phyloP scores from a whole-genome alignment of 441 rosid genomes.

The Capsella rubella region DNA sequence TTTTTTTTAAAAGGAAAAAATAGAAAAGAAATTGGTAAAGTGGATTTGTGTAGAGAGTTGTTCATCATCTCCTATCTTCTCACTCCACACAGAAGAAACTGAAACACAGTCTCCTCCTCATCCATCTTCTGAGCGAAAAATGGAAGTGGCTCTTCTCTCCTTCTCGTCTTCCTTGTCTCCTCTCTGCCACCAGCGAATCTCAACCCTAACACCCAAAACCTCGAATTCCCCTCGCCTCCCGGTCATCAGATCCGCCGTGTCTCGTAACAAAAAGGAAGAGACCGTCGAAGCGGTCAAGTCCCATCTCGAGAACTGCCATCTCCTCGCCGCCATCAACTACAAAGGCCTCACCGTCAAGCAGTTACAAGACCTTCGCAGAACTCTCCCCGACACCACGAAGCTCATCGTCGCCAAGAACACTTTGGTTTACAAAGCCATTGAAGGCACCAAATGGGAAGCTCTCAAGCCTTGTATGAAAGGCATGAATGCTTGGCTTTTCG shows the following conservation, averaged over 20 bases:
- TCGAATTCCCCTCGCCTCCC: conserved; percentile 38
- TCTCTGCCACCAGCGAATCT: conserved; percentile 42
- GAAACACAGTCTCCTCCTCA: conserved; percentile 1
- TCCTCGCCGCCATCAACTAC: conserved; percentile 83
- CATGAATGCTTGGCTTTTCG: conserved; percentile 96
- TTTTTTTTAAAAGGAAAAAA: background rate
- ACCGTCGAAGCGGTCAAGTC: conserved; percentile 72
- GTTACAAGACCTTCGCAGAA: conserved; percentile 75
- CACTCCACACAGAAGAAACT: conserved; percentile 16
- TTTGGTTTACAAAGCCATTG: conserved; percentile 81
- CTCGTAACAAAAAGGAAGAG: conserved; percentile 76
- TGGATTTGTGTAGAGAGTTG: background rate
- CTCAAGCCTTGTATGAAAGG: conserved; percentile 94
- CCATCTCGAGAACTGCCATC: conserved; percentile 80
- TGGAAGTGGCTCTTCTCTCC: conserved; percentile 64
- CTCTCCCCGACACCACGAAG: conserved; percentile 72
- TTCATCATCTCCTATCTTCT: conserved; percentile 19
- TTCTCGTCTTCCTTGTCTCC: conserved; percentile 59
- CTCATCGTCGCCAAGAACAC: conserved; percentile 89
- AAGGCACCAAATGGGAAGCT: conserved; percentile 87
- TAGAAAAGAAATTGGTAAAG: background rate
- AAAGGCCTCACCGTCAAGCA: conserved; percentile 84
- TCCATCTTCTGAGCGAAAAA: conserved; percentile 41
- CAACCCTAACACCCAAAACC: conserved; percentile 47
- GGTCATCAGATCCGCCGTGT: conserved; percentile 65